A percentile compares a stretch with the other conserved stretches of the same genome.
Evolutionary conservation across 2,329 filamentous ascomycete species (phyloP).

Genomic region (Aspergillus pseudonomiae): DNA sequence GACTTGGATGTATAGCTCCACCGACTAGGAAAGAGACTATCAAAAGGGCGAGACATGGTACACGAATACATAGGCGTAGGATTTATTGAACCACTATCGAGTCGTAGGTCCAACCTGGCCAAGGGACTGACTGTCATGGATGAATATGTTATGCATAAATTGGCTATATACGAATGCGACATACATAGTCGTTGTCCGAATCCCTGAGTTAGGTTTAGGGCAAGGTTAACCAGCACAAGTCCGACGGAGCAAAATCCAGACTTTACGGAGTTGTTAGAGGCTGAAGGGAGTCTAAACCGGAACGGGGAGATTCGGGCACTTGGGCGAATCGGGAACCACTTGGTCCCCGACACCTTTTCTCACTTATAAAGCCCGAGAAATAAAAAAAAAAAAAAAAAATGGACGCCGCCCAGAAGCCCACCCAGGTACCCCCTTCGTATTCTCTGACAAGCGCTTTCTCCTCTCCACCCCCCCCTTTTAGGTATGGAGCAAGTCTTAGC

Average conservation of each 20-base stretch:
- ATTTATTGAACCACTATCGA: slow-evolving; percentile 5
- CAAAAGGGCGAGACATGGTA: neutral
- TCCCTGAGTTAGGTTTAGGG: neutral
- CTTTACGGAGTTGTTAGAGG: neutral
- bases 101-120: neutral
- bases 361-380: slow-evolving; percentile 20
- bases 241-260: too few species aligned
- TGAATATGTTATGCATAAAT: neutral
- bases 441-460: slow-evolving; percentile 16
- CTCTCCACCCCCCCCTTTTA: neutral
- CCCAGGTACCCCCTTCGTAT: neutral
- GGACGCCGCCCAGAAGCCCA: slow-evolving; percentile 15
- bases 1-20: neutral
- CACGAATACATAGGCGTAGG: neutral
- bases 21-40: neutral
- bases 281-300: slow-evolving; percentile 6
- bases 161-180: neutral
- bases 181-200: neutral
- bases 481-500: neutral
- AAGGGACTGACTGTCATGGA: neutral
- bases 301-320: slow-evolving; percentile 14
- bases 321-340: slow-evolving; percentile 25
- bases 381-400: slow-evolving; percentile 3
- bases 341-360: slow-evolving; percentile 22
- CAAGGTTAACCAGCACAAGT: neutral